Percentiles rank a stretch among this genome's conserved stretches.
phyloP scores from a whole-genome alignment of 306 rosid genomes.

The Echinosophora koreensis region DNA sequence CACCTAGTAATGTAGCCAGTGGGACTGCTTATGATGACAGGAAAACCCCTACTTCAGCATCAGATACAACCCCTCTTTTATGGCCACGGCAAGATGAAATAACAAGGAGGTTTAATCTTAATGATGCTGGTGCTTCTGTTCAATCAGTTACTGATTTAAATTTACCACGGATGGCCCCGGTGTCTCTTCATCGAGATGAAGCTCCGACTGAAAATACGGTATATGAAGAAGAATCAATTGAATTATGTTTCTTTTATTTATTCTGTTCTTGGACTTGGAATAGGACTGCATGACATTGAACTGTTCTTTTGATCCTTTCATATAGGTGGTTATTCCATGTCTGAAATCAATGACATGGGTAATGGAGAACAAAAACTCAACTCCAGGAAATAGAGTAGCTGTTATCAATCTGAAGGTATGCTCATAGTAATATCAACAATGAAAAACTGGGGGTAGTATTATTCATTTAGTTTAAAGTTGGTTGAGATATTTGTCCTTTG shows the following conservation, averaged over 20 bases:
- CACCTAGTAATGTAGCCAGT: constrained; percentile 59
- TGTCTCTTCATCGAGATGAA: constrained; percentile 82
- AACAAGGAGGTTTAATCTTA: constrained; percentile 74
- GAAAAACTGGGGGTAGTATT: constrained; percentile 28
- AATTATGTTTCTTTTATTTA: constrained; percentile 24
- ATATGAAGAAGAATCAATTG: constrained; percentile 25
- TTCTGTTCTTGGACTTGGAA: constrained; percentile 34
- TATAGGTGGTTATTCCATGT: constrained; percentile 83
- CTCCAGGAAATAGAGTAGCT: constrained; percentile 87
- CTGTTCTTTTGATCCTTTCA: constrained; percentile 37
- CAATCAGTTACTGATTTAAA: constrained; percentile 81
- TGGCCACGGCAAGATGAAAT: constrained; percentile 95
- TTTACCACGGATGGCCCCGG: constrained; percentile 84
- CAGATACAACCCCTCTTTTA: constrained; percentile 80
- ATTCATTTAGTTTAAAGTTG: constrained; percentile 38
- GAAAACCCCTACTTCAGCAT: constrained; percentile 61
- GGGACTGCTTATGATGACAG: constrained; percentile 66
- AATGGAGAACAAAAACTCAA: constrained; percentile 91
- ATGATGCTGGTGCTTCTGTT: constrained; percentile 69
- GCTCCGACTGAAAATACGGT: constrained; percentile 82
- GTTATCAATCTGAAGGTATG: constrained; percentile 90
- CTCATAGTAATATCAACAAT: constrained; percentile 29
- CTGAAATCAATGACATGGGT: constrained; percentile 99
- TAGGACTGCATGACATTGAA: constrained; percentile 39
- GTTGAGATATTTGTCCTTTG: constrained; percentile 36